Percentiles rank a stretch among this genome's conserved stretches.
phyloP scores from a whole-genome alignment of 345 rosid genomes.

The Eucalyptus pauciflora region DNA sequence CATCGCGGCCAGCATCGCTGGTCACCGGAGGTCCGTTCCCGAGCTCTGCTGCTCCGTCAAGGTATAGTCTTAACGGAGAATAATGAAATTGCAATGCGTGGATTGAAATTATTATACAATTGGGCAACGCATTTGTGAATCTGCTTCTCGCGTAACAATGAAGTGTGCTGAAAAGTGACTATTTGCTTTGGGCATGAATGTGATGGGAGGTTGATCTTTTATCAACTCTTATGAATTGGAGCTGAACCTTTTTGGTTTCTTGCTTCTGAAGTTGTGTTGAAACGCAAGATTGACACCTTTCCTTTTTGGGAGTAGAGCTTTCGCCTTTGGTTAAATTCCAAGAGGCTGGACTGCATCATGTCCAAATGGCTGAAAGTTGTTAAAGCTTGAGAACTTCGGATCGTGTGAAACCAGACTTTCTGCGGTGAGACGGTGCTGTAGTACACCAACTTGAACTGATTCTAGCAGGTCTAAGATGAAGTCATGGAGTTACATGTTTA shows the following conservation, averaged over 20 bases:
- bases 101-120: neutral
- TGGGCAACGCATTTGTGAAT: neutral
- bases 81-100: neutral
- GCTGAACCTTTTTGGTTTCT: neutral
- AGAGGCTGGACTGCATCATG: neutral
- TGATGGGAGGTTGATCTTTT: neutral
- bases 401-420: neutral
- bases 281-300: neutral
- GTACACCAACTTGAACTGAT: neutral
- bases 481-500: neutral
- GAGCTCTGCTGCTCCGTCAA: slow-evolving; percentile 67
- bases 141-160: neutral
- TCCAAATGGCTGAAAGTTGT: neutral
- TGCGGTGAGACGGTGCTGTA: neutral
- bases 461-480: neutral
- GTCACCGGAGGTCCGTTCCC: slow-evolving; percentile 60
- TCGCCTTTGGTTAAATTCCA: neutral
- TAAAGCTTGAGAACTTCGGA: neutral
- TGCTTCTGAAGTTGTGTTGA: neutral
- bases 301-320: neutral
- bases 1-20: slow-evolving; percentile 55
- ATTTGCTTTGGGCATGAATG: neutral
- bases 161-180: neutral
- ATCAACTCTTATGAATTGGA: neutral
- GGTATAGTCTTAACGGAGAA: slow-evolving; percentile 10